Conservation (phyloP, 208 protist genomes). For the Leishmania amazonensis region DNA sequence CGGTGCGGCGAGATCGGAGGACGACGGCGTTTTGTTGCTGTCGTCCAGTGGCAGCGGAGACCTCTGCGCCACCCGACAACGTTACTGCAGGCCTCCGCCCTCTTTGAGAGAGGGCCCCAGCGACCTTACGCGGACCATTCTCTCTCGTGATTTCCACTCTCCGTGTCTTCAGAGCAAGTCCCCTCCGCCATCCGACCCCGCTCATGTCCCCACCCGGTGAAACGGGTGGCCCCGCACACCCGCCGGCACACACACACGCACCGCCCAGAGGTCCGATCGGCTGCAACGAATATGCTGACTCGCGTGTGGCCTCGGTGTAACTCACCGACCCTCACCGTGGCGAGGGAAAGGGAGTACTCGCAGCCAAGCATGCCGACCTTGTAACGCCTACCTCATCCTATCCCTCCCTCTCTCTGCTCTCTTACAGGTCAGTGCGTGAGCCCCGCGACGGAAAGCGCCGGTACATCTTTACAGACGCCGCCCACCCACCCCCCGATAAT, state of each 20-base stretch:
- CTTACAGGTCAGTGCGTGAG: neutral
- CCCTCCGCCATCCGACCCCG: neutral
- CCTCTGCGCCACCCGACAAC: neutral
- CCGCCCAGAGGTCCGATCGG: neutral
- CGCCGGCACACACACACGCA: neutral
- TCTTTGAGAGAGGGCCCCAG: neutral
- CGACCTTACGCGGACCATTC: neutral
- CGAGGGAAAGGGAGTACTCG: neutral
- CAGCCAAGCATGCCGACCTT: neutral
- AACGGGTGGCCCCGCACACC: neutral
- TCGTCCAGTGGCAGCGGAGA: neutral
- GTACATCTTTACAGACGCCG: neutral
- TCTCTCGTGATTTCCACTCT: neutral
- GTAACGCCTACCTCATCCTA: neutral
- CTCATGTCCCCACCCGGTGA: neutral
- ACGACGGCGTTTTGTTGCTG: neutral
- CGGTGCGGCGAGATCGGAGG: neutral
- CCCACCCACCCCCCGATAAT: constrained; percentile 23
- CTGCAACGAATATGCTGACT: neutral
- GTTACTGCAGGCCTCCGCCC: neutral
- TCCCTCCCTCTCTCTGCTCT: neutral
- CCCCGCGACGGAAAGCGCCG: neutral
- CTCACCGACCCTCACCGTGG: neutral
- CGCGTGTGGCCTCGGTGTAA: neutral
- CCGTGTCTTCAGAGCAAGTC: neutral